Base-by-base conservation (phyloP, 73 alveolate species). In the Tetrahymena thermophila region DNA sequence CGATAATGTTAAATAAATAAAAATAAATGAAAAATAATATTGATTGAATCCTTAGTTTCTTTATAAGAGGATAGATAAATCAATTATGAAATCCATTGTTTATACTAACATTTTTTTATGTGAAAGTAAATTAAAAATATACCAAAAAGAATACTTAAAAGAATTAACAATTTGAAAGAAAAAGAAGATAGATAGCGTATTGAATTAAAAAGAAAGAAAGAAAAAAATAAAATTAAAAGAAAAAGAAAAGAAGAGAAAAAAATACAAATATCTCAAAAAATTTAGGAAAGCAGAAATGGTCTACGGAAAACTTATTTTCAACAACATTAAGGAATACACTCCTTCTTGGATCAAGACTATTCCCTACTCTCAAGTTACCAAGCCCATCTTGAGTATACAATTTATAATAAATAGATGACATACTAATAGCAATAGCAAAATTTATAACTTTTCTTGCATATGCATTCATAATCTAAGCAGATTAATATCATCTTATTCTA, bases 311-410 rank as follows among this genome's bases (percentile, higher is more conserved):
- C 50, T 95, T 25, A 95, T 95, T 94, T 85, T 85, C 57, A 95
- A 95, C 58, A 89, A 57, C 38, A 85, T 85, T 50, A 95, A 95
- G 89, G 97, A 95, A 40, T 95, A 89, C 55, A 95, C 97, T 44
- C 97, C 97, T 35, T 58, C 94, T 43, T 95, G 97, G 97, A 85
- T 95, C 40, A 95, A 95, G 94, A 95, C 97, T 43, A 43, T 95
- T 35, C 97, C 97, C 83, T 95, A 95, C 40, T 89, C 93, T 56
- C 94, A 95, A 95, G 58, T 94, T 21, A 93, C 94, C 85, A 95
- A 95, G 95, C 97, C 97, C 25, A 43, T 93, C 85, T 95, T 95
- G 40, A 42, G 97, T 95, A 71, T 71, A 42, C 35, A 71, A 71
- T 71, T 71, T 71, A 71, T 71, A 71, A 71, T 28, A n/a, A 71